Evolutionary conservation across 306 rosid species (phyloP), one percentile per base, ranked within the genome.

Genomic region (Cicer chorassanicum): DNA sequence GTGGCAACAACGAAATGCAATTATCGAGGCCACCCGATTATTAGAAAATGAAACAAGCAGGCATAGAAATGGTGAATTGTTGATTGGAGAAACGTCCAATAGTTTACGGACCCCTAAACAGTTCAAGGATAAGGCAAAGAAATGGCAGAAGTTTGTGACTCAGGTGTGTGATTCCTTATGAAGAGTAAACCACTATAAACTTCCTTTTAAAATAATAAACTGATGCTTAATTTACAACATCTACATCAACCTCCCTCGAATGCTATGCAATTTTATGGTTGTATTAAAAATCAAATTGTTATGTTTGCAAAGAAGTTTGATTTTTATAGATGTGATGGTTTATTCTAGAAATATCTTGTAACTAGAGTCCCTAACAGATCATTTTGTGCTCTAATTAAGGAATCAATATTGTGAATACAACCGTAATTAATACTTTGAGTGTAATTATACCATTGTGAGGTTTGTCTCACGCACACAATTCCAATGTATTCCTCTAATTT

Each of bases 121-220:
- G 71, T 90, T 82, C 74, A 91, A 91, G 86, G 96, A 94, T 76
- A 82, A 78, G 78, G 88, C 98, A 48, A 94, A 86, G 87, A 94
- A 88, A 90, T 94, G 98, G 98, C 97, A 73, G 80, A 90, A 85
- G 50, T 88, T 94, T 81, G 96, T 94, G 55, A 84, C 91, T 65
- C 90, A 90, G 92, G 98, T 93, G 65, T 81, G 71, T 80, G 83
- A 55, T 64, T 78, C 65, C 63, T 65, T 75, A 66, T 29, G 15
- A 56, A 54, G 36, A 11, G 74, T 66, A 41, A 60, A 48, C 75
- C 43, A 56, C 65, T 70, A 74, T 64, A 42, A 59, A 71, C 84
- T 54, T 63, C 24, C 36, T 39, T 43, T 56, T 70, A 4, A 24
- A 65, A 65, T 70, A 24, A 51, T 13, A 51, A 68, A 74, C 12